Evolutionary conservation across 2,329 filamentous ascomycete genomes (phyloP), one percentile per base, ranked within the genome.

Genomic region (Bimuria novae-zelandiae): DNA sequence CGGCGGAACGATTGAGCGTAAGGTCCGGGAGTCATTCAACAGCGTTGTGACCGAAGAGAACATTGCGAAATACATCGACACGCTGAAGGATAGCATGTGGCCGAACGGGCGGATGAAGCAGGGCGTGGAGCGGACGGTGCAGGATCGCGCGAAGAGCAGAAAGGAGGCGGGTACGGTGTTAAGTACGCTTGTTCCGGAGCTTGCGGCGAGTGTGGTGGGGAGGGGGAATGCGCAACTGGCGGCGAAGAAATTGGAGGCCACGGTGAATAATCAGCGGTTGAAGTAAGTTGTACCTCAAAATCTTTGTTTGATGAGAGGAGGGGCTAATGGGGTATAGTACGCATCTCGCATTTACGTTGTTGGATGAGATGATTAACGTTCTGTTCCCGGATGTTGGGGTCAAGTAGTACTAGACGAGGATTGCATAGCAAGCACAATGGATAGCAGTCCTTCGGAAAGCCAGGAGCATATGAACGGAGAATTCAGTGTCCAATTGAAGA

Each of bases 1-100:
- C 1, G 94, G 94, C 12, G 93, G 94, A 19, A 97, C 94, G 0
- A 95, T 99, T 57, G 94, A 99, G 76, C 87, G 92, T 54, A 97
- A 96, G 74, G 89, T 97, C 25, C 87, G 94, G 17, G 94, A 99
- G 54, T 89, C 87, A 49, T 87, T 92, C 36, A 88, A 86, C 60
- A 79, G 82, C 37, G 77, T 95, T 0, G 77, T 90, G 0, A 85
- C 90, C 53, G 92, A 97, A 60, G 89, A 94, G 17, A 86, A 86
- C 3, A 76, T 97, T 8, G 78, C 93, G 36, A 84, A 83, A 51
- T 96, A 94, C 69, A 80, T 97, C 29, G 80, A 82, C 21, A 76
- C 90, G 51, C 73, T 93, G n/a, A 87, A 84, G 60, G 87, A 89
- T 48, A 85, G 77, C 8, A 84, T 97, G 80, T 97, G 92, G 92